Conservation (phyloP, 345 rosid genomes). For the Turnera subulata region DNA sequence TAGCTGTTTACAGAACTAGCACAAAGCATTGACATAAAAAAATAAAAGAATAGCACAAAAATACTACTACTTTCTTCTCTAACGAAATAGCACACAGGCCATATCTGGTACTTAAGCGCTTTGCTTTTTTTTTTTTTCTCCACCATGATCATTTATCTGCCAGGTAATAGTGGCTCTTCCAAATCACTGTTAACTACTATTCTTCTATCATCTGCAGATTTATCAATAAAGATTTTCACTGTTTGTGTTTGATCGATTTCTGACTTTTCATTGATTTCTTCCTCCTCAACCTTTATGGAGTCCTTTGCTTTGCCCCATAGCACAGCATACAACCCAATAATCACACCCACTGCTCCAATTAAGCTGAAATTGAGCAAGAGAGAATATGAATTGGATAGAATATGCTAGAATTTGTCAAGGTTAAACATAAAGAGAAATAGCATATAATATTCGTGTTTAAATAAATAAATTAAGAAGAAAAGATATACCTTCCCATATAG, state of each 20-base stretch:
- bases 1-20: no score
- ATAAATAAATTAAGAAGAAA: no score
- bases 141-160: constrained; percentile 1
- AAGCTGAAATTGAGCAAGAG: constrained; percentile 26
- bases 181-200: constrained; percentile 25
- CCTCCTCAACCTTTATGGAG: constrained; percentile 17
- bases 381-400: neutral
- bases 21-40: no score
- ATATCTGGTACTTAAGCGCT: no score
- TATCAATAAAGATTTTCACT: constrained; percentile 29
- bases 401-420: no score
- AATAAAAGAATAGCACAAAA: no score
- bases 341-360: constrained; percentile 34
- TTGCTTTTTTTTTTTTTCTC: no score
- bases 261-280: constrained; percentile 18
- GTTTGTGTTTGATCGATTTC: constrained; percentile 16
- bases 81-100: no score
- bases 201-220: constrained; percentile 25
- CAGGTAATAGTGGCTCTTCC: constrained; percentile 49
- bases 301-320: constrained; percentile 76
- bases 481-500: constrained; percentile 4
- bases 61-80: no score
- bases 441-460: no score
- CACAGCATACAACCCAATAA: constrained; percentile 25
- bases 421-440: no score